Percentiles rank a stretch among this genome's conserved stretches.
These are phyloP conservation scores for Albifimbria verrucaria DNA, from an alignment of 2,329 filamentous ascomycete genomes.

Conservation along the genomic window DNA sequence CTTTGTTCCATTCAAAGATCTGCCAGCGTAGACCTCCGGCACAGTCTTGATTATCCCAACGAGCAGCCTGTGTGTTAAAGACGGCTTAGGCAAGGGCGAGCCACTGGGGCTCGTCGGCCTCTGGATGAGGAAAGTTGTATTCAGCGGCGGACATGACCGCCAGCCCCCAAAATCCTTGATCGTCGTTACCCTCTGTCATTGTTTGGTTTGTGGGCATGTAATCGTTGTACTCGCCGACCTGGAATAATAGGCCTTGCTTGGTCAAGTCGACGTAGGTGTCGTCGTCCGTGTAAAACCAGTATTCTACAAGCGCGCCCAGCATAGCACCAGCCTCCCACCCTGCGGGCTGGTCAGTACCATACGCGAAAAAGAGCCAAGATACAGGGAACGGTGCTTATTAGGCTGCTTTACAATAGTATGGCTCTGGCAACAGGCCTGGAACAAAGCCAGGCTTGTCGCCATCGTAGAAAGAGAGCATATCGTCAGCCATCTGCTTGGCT, in stretches of 20 bases:
- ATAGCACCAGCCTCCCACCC: constrained; percentile 75
- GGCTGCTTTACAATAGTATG: constrained; percentile 49
- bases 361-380: too few relatives aligned
- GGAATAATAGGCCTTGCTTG: constrained; percentile 66
- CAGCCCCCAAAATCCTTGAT: constrained; percentile 73
- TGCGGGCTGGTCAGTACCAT: constrained; percentile 17
- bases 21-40: constrained; percentile 81
- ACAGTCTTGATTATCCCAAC: constrained; percentile 69
- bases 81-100: constrained; percentile 72
- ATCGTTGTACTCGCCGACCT: constrained; percentile 68
- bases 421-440: constrained; percentile 49
- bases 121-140: constrained; percentile 61
- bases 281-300: constrained; percentile 81
- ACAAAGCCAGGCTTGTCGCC: constrained; percentile 48
- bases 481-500: constrained; percentile 47
- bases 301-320: constrained; percentile 70
- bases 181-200: constrained; percentile 67
- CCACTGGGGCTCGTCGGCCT: constrained; percentile 58
- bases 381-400: too few relatives aligned
- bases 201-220: constrained; percentile 77
- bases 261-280: constrained; percentile 66
- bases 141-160: constrained; percentile 70
- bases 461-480: constrained; percentile 41
- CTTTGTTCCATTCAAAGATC: constrained; percentile 78
- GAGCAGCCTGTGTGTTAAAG: constrained; percentile 72